Evolutionary conservation across 192 early-diverging fungal genomes (phyloP), one percentile per base, ranked within the genome.

Genomic region (Obelidium mucronatum): DNA sequence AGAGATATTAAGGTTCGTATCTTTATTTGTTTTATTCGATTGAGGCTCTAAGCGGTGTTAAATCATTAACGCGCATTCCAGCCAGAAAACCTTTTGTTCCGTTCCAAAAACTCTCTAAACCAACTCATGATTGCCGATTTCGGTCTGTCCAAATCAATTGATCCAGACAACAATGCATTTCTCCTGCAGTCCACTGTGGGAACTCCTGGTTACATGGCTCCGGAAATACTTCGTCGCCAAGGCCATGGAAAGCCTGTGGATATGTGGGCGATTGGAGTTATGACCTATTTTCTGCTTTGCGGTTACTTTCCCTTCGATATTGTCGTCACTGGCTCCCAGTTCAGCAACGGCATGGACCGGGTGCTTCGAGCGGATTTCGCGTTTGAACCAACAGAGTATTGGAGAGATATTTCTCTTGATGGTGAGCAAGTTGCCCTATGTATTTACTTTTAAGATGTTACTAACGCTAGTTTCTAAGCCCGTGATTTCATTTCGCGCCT

Each of bases 181-280:
- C 42, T 92, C 36, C 75, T 92, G 22, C 83, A 84, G 70, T 92
- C 91, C 15, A 83, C 90, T 6, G 92, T 91, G 40, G 86, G 86
- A 11, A 83, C 83, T 24, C 86, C 86, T 28, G 73, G 48, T n/a
- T 79, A 79, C 73, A 79, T 79, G 78, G 78, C 78, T n/a, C 78
- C 78, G 6, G 78, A 79, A 69, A 79, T 79, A 30, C 34, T 94
- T 44, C 61, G 77, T 52, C 82, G 88, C 33, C 79, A 82, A 54
- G 92, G 91, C 8, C 85, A 94, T 79, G 90, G 90, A 37, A 91
- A 89, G 48, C 87, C 91, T 1, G 92, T 93, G 4, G 93, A 94
- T 76, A 83, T 93, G 79, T 94, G 93, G 93, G 86, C 90, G 40
- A 78, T 93, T 55, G 93, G 93, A 22, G 91, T 94, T 13, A 92